Base-by-base conservation (phyloP, 75 land plant species). In the Adiantum capillusveneris region DNA sequence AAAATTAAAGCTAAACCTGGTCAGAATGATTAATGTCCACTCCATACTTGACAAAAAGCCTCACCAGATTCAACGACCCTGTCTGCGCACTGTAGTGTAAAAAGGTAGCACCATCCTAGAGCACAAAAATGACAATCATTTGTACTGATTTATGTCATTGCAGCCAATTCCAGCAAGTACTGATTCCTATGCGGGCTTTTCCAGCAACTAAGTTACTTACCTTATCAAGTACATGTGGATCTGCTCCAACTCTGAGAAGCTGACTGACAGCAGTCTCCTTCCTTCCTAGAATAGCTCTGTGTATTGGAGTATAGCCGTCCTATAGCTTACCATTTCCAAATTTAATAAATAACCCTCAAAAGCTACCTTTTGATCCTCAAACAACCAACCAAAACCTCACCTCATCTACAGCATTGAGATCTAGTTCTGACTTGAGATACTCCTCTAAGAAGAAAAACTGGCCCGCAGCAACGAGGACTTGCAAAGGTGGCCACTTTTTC, bases 71-170 rank as follows among this genome's bases (percentile, higher is more conserved):
- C 56, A 75, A 25, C 1, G 87, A 82, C 34, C 85, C 86, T 63
- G 80, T 80, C 65, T 80, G 92, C 76, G 77, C 86, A 42, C 93
- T 92, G 75, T 84, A 84, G 73, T 91, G 97, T 45, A 91, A 71
- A 27, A 82, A 73, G 0, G 88, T 79, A 17, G 81, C 88, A 67
- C 97, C 93, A 75, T 77, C 77, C 96, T 90, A n/a, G n/a, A n/a
- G n/a, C n/a, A n/a, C n/a, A n/a, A n/a, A n/a, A n/a, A n/a, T n/a
- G n/a, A n/a, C n/a, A n/a, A n/a, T n/a, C n/a, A n/a, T n/a, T n/a
- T n/a, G n/a, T n/a, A n/a, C n/a, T n/a, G n/a, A n/a, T n/a, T n/a
- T n/a, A n/a, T n/a, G n/a, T n/a, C n/a, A n/a, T n/a, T n/a, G n/a
- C n/a, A n/a, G n/a, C n/a, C n/a, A 53, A 13, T 60, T 60, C 59